Evolutionary conservation across 139 green algal species (phyloP), one percentile per base, ranked within the genome.

Genomic region (Chlorella sorokiniana): DNA sequence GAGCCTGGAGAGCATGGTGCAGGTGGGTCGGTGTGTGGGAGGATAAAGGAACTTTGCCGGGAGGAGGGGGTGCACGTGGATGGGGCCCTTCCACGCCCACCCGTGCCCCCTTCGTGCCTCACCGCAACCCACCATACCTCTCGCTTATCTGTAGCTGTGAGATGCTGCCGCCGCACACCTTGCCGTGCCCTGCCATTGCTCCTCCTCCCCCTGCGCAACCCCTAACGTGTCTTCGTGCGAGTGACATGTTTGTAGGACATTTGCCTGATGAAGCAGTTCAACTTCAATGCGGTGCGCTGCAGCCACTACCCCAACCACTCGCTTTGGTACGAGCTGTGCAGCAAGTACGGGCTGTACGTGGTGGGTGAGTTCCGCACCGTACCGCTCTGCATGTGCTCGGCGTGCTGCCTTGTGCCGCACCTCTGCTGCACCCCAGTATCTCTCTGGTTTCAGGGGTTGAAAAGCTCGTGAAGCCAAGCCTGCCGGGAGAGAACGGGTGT

Each of bases 201-300:
- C n/a, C 31, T n/a, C 31, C 31, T 5, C 4, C 35, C 63, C 31
- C 16, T 27, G 63, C 33, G 63, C 31, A n/a, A 9, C 11, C 33
- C 59, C 59, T n/a, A 1, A 1, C n/a, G 27, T 70, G 4, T 45
- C 14, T 44, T 42, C 37, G 27, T 73, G 6, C 10, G 8, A 27
- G 3, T 10, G 10, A n/a, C n/a, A n/a, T n/a, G n/a, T n/a, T 3
- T 67, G 70, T 45, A 64, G 70, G 70, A 77, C 72, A 67, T 79
- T 35, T 37, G 90, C 23, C 86, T 98, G 6, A 97, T 99, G 89
- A 99, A 99, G 90, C 90, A 87, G 18, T 62, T 92, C 79, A 98
- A 97, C 88, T 94, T 99, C 86, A 99, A 99, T 81, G 95, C 97
- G 18, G 92, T 98, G 63, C 91, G 97, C 42, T 94, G 90, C 87